These are phyloP conservation scores for Cladosporium sp. DNA, from an alignment of 2,329 filamentous ascomycete species.

Conservation along the genomic window DNA sequence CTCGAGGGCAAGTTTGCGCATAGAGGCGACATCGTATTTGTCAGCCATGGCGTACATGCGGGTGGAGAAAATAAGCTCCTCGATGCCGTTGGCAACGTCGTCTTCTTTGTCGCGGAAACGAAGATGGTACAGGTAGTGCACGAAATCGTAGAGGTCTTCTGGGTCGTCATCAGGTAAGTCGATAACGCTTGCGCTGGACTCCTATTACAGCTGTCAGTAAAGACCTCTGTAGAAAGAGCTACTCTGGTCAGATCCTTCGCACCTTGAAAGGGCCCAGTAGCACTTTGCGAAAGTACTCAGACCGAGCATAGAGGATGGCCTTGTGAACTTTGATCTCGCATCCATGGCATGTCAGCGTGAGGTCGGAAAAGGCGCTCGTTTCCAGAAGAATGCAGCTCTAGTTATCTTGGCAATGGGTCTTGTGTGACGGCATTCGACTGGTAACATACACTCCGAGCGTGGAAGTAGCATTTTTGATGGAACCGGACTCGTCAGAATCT, in stretches of 20 bases:
- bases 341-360: conserved; percentile 38
- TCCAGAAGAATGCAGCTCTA: conserved; percentile 7
- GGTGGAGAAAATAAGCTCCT: conserved; percentile 13
- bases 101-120: background rate
- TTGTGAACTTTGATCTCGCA: conserved; percentile 40
- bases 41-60: conserved; percentile 39
- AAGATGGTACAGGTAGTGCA: background rate
- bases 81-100: background rate
- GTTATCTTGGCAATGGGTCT: background rate
- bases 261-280: conserved; percentile 25
- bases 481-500: too few relatives aligned
- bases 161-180: background rate
- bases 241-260: background rate
- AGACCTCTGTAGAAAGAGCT: background rate
- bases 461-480: background rate
- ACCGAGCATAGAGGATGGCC: conserved; percentile 38
- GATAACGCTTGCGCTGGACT: background rate
- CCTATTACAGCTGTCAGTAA: background rate
- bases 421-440: background rate
- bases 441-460: too few relatives aligned
- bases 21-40: conserved; percentile 33
- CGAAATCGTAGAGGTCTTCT: background rate
- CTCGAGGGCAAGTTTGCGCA: conserved; percentile 15
- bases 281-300: conserved; percentile 39
- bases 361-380: conserved; percentile 35